A percentile compares a stretch with the other conserved stretches of the same genome.
These are phyloP conservation scores for Atkinsonella texensis DNA, from an alignment of 2,329 filamentous ascomycete genomes.

Conservation along the genomic window DNA sequence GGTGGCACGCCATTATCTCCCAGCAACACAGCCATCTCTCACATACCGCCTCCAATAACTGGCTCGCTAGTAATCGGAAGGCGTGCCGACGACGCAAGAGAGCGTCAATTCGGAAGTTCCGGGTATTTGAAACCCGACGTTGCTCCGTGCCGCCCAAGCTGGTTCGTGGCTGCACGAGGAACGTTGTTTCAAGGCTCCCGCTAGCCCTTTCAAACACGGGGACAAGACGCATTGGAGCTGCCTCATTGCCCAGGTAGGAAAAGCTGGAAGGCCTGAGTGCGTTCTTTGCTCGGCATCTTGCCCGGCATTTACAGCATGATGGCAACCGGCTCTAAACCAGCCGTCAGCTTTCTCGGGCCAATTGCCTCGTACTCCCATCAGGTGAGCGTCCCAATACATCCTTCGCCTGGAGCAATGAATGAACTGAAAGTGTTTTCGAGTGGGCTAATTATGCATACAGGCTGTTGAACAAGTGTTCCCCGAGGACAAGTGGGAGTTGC, in stretches of 20 bases:
- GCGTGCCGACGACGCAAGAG: neutral
- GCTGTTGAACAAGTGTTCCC: constrained; percentile 37
- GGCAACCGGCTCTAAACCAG: constrained; percentile 21
- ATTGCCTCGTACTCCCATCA: constrained; percentile 39
- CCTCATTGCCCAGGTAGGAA: neutral
- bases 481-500: constrained; percentile 32
- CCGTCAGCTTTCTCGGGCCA: constrained; percentile 38
- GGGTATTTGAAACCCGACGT: neutral
- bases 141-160: neutral
- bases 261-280: neutral
- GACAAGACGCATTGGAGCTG: neutral
- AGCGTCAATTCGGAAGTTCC: neutral
- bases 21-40: neutral
- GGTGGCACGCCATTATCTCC: no score
- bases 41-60: neutral
- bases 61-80: neutral
- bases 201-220: neutral
- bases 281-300: neutral
- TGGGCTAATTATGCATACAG: constrained; percentile 19
- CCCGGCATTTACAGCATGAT: constrained; percentile 11
- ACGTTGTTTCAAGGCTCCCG: neutral
- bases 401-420: neutral
- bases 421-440: neutral
- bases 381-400: constrained; percentile 19
- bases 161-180: neutral